Evolutionary conservation across 2,329 filamentous ascomycete genomes (phyloP), one percentile per base, ranked within the genome.

Genomic region (Lachnellula willkommii): DNA sequence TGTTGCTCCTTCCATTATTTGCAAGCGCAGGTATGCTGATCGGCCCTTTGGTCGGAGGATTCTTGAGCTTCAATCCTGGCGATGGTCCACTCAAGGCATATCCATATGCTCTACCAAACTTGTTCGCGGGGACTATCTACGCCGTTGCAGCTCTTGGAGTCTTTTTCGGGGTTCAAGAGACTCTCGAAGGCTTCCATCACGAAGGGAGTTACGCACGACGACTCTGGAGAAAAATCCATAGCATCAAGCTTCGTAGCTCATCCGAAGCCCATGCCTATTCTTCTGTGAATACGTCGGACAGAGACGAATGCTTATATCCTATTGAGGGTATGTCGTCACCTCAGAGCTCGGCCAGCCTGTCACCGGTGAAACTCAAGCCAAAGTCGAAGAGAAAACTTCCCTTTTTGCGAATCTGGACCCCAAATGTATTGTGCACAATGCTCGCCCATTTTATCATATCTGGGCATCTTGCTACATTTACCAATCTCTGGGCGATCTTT

Each of bases 401-500:
- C 3, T 63, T 64, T 28, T 40, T 37, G 24, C 54, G 60, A 5
- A 54, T 65, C 28, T 61, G 61, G 54, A 59, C 60, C 4, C 53
- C 47, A 40, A 63, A 61, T 47, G 63, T 62, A 12, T 45, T 66
- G 79, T 50, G 75, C 71, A 55, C 80, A 80, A 59, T 79, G 77
- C 54, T 75, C 81, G 54, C 77, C 81, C 52, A 77, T 78, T 56
- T 76, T 81, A 63, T 64, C 37, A 63, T 62, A 9, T 62, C 62
- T 28, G 62, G 62, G 50, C 61, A 65, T 15, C 50, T 64, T 17
- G 58, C 76, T 60, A 78, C 81, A 24, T 85, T 84, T 69, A 79
- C 80, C 56, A 76, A 79, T 24, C 74, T 85, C 52, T 82, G 79
- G 66, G 80, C 82, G 45, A 74, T 83, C 17, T 84, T 84, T 66